phyloP scores from a whole-genome alignment of 495 filamentous ascomycete genomes.

The Aspergillus conjunctus region DNA sequence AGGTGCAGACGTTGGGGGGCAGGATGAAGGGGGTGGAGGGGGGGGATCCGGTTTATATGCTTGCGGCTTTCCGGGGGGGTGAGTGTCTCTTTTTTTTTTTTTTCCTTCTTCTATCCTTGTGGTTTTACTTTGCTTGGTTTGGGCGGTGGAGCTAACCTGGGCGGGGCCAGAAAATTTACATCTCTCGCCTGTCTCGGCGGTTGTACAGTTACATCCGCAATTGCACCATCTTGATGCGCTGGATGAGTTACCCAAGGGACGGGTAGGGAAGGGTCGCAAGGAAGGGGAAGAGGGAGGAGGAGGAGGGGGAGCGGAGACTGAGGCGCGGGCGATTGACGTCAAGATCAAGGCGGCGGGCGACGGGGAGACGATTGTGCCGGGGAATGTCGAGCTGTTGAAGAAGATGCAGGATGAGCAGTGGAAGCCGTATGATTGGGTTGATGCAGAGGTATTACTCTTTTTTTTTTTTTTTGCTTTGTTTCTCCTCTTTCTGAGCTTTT shows the following conservation, averaged over 20 bases:
- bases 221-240: slow-evolving; percentile 74
- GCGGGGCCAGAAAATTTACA: slow-evolving; percentile 59
- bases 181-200: slow-evolving; percentile 65
- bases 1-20: slow-evolving; percentile 63
- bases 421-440: slow-evolving; percentile 63
- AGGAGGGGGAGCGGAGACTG: slow-evolving; percentile 45
- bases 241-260: slow-evolving; percentile 49
- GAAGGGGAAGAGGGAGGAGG: slow-evolving; percentile 32
- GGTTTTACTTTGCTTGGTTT: slow-evolving; percentile 4
- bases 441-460: slow-evolving; percentile 60
- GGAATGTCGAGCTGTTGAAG: slow-evolving; percentile 57
- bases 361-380: slow-evolving; percentile 51
- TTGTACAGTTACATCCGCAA: slow-evolving; percentile 74
- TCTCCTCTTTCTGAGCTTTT: slow-evolving; percentile 1
- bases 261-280: slow-evolving; percentile 28
- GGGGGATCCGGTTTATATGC: slow-evolving; percentile 68
- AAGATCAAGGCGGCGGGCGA: slow-evolving; percentile 65
- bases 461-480: slow-evolving; percentile 20
- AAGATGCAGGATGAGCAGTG: slow-evolving; percentile 69
- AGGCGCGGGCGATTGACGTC: slow-evolving; percentile 67
- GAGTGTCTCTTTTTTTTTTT: slow-evolving; percentile 28
- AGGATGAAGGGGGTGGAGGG: slow-evolving; percentile 60
- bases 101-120: slow-evolving; percentile 9
- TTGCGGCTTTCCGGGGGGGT: slow-evolving; percentile 69
- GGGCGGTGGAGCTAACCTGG: slow-evolving; percentile 9